These are phyloP conservation scores for Helenozyma rhizophorensis DNA, from an alignment of 805 yeast genomes.

Conservation along the genomic window DNA sequence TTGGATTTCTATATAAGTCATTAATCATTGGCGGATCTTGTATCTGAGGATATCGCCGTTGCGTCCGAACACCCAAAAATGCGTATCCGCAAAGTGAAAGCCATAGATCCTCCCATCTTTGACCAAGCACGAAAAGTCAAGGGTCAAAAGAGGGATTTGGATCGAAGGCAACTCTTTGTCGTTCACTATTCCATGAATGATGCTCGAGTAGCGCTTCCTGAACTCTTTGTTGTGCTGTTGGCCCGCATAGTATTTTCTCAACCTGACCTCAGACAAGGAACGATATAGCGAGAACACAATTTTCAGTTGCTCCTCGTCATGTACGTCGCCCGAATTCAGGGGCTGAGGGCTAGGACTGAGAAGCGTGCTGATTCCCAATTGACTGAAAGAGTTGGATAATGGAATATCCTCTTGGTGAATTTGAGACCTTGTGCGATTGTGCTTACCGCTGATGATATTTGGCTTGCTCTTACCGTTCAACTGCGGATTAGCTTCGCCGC, in stretches of 20 bases:
- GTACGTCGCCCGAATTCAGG: conserved; percentile 4
- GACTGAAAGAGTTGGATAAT: conserved; percentile 9
- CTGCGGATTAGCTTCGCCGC: too few species aligned
- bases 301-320: conserved; percentile 19
- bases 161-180: conserved; percentile 38
- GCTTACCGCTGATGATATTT: conserved; percentile 5
- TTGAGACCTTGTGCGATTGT: conserved; percentile 7
- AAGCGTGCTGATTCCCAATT: conserved; percentile 14
- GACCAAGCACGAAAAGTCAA: conserved; percentile 31
- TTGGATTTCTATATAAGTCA: background rate
- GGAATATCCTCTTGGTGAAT: conserved; percentile 9
- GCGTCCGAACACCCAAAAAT: conserved; percentile 36
- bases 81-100: conserved; percentile 22
- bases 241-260: conserved; percentile 28
- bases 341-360: conserved; percentile 9
- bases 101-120: conserved; percentile 35
- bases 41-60: conserved; percentile 39
- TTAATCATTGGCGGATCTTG: conserved; percentile 7
- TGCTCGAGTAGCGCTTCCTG: conserved; percentile 13
- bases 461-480: conserved; percentile 1
- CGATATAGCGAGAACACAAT: conserved; percentile 29
- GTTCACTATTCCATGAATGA: conserved; percentile 34
- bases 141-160: conserved; percentile 28
- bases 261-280: conserved; percentile 31
- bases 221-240: conserved; percentile 10